Evolutionary conservation across 208 protist species (phyloP).

Genomic region (Tritrichomonas musculus): DNA sequence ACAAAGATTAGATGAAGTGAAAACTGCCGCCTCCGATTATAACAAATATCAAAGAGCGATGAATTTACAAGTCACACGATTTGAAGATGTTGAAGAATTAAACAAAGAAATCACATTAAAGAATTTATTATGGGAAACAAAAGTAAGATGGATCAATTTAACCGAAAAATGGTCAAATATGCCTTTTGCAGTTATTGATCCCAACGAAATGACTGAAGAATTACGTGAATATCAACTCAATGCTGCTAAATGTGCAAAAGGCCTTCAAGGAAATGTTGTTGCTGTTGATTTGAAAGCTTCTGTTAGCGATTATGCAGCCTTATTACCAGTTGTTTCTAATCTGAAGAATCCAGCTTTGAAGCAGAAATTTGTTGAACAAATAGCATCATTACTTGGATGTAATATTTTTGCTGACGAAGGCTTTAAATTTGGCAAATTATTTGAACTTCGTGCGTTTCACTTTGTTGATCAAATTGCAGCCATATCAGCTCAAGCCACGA

Average conservation of each 20-base stretch:
- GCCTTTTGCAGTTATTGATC: neutral
- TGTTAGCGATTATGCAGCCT: neutral
- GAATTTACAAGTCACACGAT: constrained; percentile 21
- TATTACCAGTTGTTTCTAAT: neutral
- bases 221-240: neutral
- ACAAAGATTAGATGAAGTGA: neutral
- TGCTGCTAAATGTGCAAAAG: neutral
- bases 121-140: constrained; percentile 2
- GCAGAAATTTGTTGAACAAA: constrained; percentile 7
- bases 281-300: neutral
- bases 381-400: neutral
- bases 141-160: neutral
- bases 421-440: constrained; percentile 18
- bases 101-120: constrained; percentile 15
- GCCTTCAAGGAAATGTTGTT: neutral
- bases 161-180: constrained; percentile 25
- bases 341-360: constrained; percentile 2
- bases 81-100: constrained; percentile 25
- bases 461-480: neutral
- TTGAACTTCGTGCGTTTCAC: neutral
- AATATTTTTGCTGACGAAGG: neutral
- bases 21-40: neutral
- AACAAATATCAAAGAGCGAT: constrained; percentile 3
- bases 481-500: neutral
- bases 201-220: neutral